Evolutionary conservation across 2,329 filamentous ascomycete genomes (phyloP), one percentile per base, ranked within the genome.

Genomic region (Ceratocystiopsis brevicomis): DNA sequence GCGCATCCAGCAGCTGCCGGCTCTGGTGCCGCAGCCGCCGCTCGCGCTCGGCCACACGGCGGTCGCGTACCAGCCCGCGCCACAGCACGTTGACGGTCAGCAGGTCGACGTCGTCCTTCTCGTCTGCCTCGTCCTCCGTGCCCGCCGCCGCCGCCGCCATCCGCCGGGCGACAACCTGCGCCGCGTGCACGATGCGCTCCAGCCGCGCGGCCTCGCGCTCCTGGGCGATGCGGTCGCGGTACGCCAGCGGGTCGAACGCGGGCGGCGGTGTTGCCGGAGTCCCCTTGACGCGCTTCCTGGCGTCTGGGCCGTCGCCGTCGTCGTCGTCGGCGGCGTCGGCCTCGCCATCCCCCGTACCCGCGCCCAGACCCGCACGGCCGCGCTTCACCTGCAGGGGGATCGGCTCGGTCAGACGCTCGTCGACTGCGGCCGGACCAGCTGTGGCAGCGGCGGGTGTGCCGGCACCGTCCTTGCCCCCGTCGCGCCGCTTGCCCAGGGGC

Each of bases 101-200:
- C 13, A 83, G 64, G 13, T 30, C 25, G 21, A 8, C 25, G 8
- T 30, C 25, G 8, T 30, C 30, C 72, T 75, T 45, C 5, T 48
- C 40, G 6, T 53, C 52, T 5, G 56, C 53, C 32, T 49, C 50
- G 34, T 56, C 52, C 36, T 51, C 49, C 34, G 52, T 44, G 2
- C 35, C 44, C 1, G 40, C 37, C 13, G 17, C 40, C 32, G 37
- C 16, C 40, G 17, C 39, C 16, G 37, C 54, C 60, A 96, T 70
- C 42, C 76, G 64, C 63, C 94, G 85, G 3, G 82, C 77, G 11
- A 90, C 76, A 52, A 81, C 81, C 68, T 94, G 87, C 18, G 85
- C 88, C 1, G 75, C 83, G 48, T 71, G 69, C 18, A 88, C 66
- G 57, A 81, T 73, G 21, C 70, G 72, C 58, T 93, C 84, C 4